Evolutionary conservation across 2,329 filamentous ascomycete genomes (phyloP).

Genomic region (Emmonsia crescens): DNA sequence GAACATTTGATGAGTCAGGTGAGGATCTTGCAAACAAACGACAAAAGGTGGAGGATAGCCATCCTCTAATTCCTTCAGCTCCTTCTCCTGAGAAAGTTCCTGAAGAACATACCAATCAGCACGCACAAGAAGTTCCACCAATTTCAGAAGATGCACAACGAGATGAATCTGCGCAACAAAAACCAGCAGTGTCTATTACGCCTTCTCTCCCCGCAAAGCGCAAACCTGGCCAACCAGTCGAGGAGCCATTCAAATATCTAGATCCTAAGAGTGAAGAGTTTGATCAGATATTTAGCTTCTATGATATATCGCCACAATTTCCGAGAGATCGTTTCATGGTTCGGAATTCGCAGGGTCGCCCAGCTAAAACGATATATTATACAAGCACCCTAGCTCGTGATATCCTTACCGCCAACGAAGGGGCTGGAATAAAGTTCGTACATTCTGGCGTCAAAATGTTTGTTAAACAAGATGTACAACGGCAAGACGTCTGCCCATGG

Average conservation of each 20-base stretch:
- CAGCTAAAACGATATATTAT: conserved; percentile 94
- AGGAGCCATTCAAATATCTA: conserved; percentile 94
- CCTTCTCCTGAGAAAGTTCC: background rate
- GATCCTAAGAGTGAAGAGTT: conserved; percentile 64
- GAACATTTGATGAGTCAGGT: conserved; percentile 22
- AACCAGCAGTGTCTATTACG: conserved; percentile 5
- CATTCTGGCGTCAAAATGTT: conserved; percentile 98
- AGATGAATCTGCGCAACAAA: conserved; percentile 9
- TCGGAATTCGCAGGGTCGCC: conserved; percentile 77
- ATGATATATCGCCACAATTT: conserved; percentile 72
- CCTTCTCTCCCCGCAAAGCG: conserved; percentile 23
- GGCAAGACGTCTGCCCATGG: conserved; percentile 79
- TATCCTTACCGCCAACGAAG: conserved; percentile 78
- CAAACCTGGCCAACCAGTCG: conserved; percentile 44
- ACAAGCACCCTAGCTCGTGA: conserved; percentile 73
- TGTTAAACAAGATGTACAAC: conserved; percentile 90
- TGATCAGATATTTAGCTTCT: conserved; percentile 67
- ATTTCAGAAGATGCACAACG: conserved; percentile 18
- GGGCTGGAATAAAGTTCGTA: conserved; percentile 85
- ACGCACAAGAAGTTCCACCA: conserved; percentile 11
- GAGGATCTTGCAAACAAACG: conserved; percentile 26
- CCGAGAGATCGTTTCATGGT: conserved; percentile 91
- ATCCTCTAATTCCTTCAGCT: conserved; percentile 18
- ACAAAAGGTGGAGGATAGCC: conserved; percentile 29
- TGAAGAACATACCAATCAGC: conserved; percentile 2